Evolutionary conservation across 2,329 filamentous ascomycete species (phyloP), one percentile per base, ranked within the genome.

Genomic region (Paramyrothecium sp.): DNA sequence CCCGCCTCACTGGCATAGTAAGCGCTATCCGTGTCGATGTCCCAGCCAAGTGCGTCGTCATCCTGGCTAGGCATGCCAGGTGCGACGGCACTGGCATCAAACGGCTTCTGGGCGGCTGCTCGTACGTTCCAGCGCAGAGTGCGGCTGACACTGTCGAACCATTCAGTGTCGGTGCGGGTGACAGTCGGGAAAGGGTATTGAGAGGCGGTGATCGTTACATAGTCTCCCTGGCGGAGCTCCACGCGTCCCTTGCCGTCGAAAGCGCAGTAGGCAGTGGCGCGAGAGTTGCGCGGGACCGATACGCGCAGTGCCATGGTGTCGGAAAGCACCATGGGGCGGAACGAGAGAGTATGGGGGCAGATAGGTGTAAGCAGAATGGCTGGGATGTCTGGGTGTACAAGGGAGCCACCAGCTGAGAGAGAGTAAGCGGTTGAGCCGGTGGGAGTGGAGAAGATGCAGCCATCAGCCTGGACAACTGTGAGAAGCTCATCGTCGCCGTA

Each of bases 161-260:
- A 99, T 73, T 99, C 95, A 1, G 89, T 90, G 60, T 89, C 89
- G 61, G 89, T 91, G 62, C 92, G 90, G 57, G 96, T 91, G 48
- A 99, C 94, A 1, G 95, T 98, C 3, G 95, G 95, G 78, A 99
- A 98, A 0, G 95, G 95, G 69, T 97, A 99, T 71, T 96, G 92
- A 30, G 91, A 96, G 3, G 95, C 95, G 46, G 94, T 92, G 67
- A 99, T 95, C 59, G 94, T 97, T 71, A 99, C 95, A 67, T 94
- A 91, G 75, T 99, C 95, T 55, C 95, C 95, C 68, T 94, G 91
- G 61, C 89, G 89, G 38, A 99, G 86, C 75, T 99, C 94, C 48
- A 99, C 86, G 53, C 95, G 92, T 56, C 92, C 93, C 74, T 98
- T 99, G 73, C 95, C 95, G 71, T 99, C 95, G 71, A 99, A 99